Base-by-base conservation (phyloP, 768 basidiomycete species). In the Rhodotorula taiwanensis region DNA sequence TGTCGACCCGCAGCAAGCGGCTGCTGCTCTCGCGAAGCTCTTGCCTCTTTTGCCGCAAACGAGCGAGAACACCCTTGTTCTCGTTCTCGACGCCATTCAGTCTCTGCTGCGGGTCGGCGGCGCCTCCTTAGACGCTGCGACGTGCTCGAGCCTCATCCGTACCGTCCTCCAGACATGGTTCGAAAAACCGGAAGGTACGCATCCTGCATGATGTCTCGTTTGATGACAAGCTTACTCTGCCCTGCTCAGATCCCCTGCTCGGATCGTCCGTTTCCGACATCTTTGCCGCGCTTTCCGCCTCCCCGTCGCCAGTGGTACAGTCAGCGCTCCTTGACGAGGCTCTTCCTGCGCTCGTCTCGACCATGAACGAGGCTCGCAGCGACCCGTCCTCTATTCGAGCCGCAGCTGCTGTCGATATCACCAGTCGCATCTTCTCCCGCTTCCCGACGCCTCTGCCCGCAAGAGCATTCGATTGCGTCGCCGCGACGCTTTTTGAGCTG, bases 201-300 rank as follows among this genome's bases (percentile, higher is more conserved):
- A 28, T 28, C 39, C 30, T 31, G 23, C 50, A 47, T 34, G 33
- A 52, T 30, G 25, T 44, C 67, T 50, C 33, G 50, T 30, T 0
- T 8, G 15, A 3, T 0, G 23, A 21, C 27, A 31, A 60, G 42
- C 36, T 34, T 42, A n/a, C 18, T 31, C 0, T 62, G 78, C 27
- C 5, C 18, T 28, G 25, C 10, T 5, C 67, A 86, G 95, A 99
- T 77, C 93, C 92, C 0, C 84, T 97, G 58, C 84, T 93, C 73
- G 80, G 88, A 27, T 89, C 89, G 3, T 84, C 92, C 52, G 80
- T 93, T 52, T 83, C 85, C 45, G 90, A 94, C 72, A 83, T 94
- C 50, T 78, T 94, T 58, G 79, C 80, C 33, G 81, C 84, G 8
- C 80, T 95, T 31, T 82, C 89, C 10, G 76, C 81, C 7, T 83